phyloP scores from a whole-genome alignment of 768 basidiomycete species.

The Fistulinella prunicolor region DNA sequence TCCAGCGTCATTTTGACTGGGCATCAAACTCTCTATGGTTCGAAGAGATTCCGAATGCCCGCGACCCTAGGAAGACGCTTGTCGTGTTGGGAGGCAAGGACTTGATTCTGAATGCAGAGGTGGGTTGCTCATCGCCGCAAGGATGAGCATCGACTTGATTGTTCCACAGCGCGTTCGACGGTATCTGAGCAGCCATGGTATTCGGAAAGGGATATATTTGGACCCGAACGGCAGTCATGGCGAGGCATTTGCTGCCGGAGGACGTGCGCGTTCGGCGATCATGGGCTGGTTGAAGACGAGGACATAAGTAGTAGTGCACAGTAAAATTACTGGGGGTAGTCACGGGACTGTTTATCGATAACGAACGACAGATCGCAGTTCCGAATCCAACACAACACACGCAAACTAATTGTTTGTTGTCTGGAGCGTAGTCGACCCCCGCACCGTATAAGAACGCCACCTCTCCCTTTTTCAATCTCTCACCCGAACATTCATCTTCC shows the following conservation, averaged over 20 bases:
- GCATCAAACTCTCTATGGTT: slow-evolving; percentile 84
- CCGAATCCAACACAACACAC: slow-evolving; percentile 23
- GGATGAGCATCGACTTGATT: neutral
- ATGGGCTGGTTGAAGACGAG: slow-evolving; percentile 54
- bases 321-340: neutral
- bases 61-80: slow-evolving; percentile 59
- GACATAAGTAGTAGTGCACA: neutral
- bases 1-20: slow-evolving; percentile 86
- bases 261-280: slow-evolving; percentile 53
- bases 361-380: slow-evolving; percentile 10
- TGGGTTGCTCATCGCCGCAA: slow-evolving; percentile 27
- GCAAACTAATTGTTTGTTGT: slow-evolving; percentile 23
- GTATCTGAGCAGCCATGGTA: slow-evolving; percentile 75
- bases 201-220: slow-evolving; percentile 62
- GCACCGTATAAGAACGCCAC: slow-evolving; percentile 20
- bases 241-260: slow-evolving; percentile 51
- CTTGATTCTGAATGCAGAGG: slow-evolving; percentile 70
- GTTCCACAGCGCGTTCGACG: slow-evolving; percentile 57
- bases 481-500: slow-evolving; percentile 20
- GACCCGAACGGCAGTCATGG: slow-evolving; percentile 65
- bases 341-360: slow-evolving; percentile 20
- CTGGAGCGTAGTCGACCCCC: neutral
- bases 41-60: slow-evolving; percentile 82
- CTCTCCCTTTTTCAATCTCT: slow-evolving; percentile 6
- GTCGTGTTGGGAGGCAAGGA: slow-evolving; percentile 86